phyloP scores from a whole-genome alignment of 345 rosid species.

The Murraya koenigii region DNA sequence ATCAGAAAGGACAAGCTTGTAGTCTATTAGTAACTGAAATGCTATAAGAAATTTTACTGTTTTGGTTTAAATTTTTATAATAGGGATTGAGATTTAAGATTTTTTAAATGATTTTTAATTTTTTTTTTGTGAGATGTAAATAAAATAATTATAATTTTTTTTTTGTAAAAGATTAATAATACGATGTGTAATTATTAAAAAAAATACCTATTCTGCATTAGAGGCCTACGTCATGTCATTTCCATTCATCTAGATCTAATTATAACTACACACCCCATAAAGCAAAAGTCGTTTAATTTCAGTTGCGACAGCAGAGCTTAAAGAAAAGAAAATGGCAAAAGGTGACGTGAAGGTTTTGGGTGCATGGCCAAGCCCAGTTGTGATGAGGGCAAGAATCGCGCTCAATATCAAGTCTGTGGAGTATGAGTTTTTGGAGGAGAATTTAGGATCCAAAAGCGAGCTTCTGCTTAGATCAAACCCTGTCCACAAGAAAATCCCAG shows the following conservation, averaged over 20 bases:
- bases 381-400: slow-evolving; percentile 65
- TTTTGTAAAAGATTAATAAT: too few relatives aligned
- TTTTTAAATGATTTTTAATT: too few relatives aligned
- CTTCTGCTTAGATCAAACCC: slow-evolving; percentile 72
- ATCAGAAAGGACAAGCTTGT: too few relatives aligned
- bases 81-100: too few relatives aligned
- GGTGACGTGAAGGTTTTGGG: slow-evolving; percentile 60
- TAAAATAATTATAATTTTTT: too few relatives aligned
- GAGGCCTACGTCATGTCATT: too few relatives aligned
- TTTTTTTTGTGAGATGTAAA: too few relatives aligned
- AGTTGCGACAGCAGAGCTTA: not conserved
- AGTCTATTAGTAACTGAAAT: too few relatives aligned
- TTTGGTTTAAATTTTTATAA: too few relatives aligned
- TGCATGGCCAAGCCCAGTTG: slow-evolving; percentile 82
- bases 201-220: too few relatives aligned
- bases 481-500: slow-evolving; percentile 77
- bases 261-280: not conserved
- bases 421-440: slow-evolving; percentile 60
- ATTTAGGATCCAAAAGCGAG: slow-evolving; percentile 48
- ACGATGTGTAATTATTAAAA: too few relatives aligned
- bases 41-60: too few relatives aligned
- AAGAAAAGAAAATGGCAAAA: slow-evolving; percentile 26
- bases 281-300: not conserved
- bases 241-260: not conserved
- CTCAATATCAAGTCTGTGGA: slow-evolving; percentile 61